Conservation (phyloP, 768 basidiomycete genomes). For the Leucogyrophana mollusca region DNA sequence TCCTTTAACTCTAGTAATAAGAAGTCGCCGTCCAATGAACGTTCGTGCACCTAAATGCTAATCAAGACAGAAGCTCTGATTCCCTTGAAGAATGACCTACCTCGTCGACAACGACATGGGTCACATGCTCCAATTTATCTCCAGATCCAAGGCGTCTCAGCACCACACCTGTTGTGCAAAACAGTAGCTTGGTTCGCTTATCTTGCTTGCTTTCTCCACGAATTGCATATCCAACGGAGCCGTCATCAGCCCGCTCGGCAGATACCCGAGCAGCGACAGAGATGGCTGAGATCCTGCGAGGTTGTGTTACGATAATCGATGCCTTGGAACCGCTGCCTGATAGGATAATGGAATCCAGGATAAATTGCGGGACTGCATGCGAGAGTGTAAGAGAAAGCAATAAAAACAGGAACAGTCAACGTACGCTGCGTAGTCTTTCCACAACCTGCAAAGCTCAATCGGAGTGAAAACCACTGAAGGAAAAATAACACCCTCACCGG, state of each 20-base stretch:
- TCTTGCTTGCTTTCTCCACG: conserved; percentile 78
- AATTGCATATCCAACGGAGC: conserved; percentile 85
- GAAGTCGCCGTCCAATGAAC: conserved; percentile 89
- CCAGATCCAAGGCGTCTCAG: conserved; percentile 74
- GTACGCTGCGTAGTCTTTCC: conserved; percentile 89
- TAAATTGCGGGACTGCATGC: conserved; percentile 79
- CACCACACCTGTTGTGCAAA: conserved; percentile 94
- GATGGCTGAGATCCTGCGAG: conserved; percentile 84
- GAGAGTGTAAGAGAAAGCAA: conserved; percentile 1
- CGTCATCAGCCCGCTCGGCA: conserved; percentile 72
- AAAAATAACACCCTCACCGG: conserved; percentile 45
- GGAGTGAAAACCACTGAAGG: conserved; percentile 3
- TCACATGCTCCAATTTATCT: conserved; percentile 66
- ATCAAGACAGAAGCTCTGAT: not conserved
- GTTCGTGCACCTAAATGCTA: conserved; percentile 78
- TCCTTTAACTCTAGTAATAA: conserved; percentile 82
- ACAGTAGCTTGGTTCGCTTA: conserved; percentile 71
- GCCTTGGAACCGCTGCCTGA: conserved; percentile 58
- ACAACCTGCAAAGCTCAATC: conserved; percentile 47
- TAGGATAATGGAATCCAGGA: conserved; percentile 78
- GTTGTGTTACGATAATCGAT: conserved; percentile 86
- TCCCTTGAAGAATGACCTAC: conserved; percentile 36
- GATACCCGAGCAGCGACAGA: conserved; percentile 88
- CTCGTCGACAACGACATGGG: conserved; percentile 91
- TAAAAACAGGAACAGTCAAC: conserved; percentile 12